Base-by-base conservation (phyloP, 306 rosid species). In the Glycyrrhiza uralensis region DNA sequence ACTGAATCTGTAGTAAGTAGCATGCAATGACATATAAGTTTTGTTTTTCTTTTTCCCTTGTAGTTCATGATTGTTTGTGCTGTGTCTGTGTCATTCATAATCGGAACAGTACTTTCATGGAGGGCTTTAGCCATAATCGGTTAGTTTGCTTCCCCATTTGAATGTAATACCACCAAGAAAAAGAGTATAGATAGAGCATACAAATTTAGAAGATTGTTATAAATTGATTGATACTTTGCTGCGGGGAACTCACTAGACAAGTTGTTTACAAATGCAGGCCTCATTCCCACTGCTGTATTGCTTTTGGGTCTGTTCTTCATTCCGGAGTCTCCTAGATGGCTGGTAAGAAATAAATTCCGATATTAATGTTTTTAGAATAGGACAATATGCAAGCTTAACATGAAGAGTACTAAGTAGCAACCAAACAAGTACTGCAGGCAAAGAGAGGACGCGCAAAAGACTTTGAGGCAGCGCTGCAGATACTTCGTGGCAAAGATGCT, bases 281-380 rank as follows among this genome's bases (percentile, higher is more conserved):
- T 94, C 22, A 23, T 85, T 82, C 98, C 97, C 19, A 83, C 89
- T 41, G 92, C 87, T 32, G 68, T 94, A 35, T 78, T 90, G 79
- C 80, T 85, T 74, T 74, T 89, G 23, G 98, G 98, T 80, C 95
- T 91, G 71, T 75, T 91, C 79, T 78, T 91, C 80, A 86, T 94
- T 76, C 98, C 96, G 0, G 98, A 94, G 84, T 94, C 98, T 82
- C 98, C 98, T 24, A 87, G 98, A 91, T 94, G 97, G 97, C 79
- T 94, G 80, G 98, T 94, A 79, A 83, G 88, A 67, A 85, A 35
- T 35, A 17, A 23, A 47, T 46, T 76, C 17, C 11, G 23, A 18
- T 46, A 29, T 60, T 17, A 51, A 49, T 22, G n/a, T 60, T 9
- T 14, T 11, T 51, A 13, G 29, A 20, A 30, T 32, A 32, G 35